These are phyloP conservation scores for Fusarium sp. DNA, from an alignment of 2,329 filamentous ascomycete species.

Conservation along the genomic window DNA sequence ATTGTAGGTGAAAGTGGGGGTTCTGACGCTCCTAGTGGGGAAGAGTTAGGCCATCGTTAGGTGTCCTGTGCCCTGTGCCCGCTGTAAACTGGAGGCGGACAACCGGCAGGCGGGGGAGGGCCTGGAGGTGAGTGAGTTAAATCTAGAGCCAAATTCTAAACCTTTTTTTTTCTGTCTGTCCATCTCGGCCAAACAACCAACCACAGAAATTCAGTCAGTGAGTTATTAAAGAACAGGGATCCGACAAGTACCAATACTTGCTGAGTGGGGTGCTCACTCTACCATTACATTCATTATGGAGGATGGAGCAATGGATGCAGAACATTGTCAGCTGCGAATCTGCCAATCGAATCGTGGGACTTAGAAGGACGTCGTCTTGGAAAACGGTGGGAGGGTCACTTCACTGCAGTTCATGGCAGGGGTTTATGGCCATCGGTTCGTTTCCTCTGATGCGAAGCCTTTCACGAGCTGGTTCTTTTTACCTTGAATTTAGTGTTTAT, in stretches of 20 bases:
- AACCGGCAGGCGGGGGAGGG: constrained; percentile 15
- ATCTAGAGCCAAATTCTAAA: constrained; percentile 7
- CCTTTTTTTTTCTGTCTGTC: not conserved
- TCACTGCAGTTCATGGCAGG: constrained; percentile 11
- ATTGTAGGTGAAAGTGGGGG: constrained; percentile 30
- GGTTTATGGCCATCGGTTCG: constrained; percentile 19
- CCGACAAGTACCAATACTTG: constrained; percentile 27
- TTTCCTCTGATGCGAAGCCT: constrained; percentile 1
- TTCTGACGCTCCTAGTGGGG: constrained; percentile 15
- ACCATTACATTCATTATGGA: not conserved
- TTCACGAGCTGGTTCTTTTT: constrained; percentile 20
- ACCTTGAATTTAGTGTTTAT: not conserved
- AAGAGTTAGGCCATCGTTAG: constrained; percentile 6
- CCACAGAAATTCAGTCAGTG: not conserved
- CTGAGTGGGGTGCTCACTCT: constrained; percentile 9
- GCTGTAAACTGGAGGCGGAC: constrained; percentile 5
- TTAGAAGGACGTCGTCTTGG: constrained; percentile 9
- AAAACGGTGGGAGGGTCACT: constrained; percentile 16
- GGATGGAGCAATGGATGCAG: constrained; percentile 21
- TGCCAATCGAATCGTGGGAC: constrained; percentile 8
- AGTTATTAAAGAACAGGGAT: constrained; percentile 9
- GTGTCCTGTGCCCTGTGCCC: constrained; percentile 1
- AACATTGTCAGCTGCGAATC: constrained; percentile 37
- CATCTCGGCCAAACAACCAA: not conserved
- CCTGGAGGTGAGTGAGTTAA: constrained; percentile 10